Base-by-base conservation (phyloP, 306 rosid species). In the Ziziphus jujuba region DNA sequence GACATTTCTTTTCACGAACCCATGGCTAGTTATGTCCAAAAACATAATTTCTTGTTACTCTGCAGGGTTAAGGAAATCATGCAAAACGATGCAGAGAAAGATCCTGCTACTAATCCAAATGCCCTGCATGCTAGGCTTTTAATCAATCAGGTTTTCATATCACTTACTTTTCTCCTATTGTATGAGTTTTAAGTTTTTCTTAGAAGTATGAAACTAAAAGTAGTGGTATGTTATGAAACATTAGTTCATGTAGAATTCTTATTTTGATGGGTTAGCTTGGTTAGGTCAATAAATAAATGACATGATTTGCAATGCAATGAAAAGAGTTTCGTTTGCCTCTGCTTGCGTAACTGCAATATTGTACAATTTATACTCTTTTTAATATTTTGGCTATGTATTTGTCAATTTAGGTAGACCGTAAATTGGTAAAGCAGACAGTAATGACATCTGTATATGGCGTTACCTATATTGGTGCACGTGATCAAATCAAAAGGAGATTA, bases 371-470 rank as follows among this genome's bases (percentile, higher is more conserved):
- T 71, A 7, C 20, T 70, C 14, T 36, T 54, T 53, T 47, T 51
- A 58, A 63, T 40, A 8, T 7, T 28, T 64, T 9, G 40, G 35
- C 10, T n/a, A 45, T 35, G 55, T 61, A 53, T 62, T 49, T 76
- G 79, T 55, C 31, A 53, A 56, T 54, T 25, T 80, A 93, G 99
- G 97, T 93, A 66, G 96, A 93, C 63, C 95, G 99, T 31, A 93
- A 93, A 72, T 80, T 93, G 83, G 99, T 93, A 76, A 93, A 93
- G 82, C 99, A 93, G 78, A 93, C 99, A 33, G 97, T 93, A 77
- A 93, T 90, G 99, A 93, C 99, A 40, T 93, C 99, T 38, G 99
- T 93, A 1, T 93, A 93, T 75, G 99, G 99, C 63, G 99, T 93
- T 72, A 93, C 99, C n/a, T 88, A 83, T 59, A 33, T 87, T 49